These are phyloP conservation scores for Hypericum androsaemum DNA, from an alignment of 345 rosid genomes.

Conservation along the genomic window DNA sequence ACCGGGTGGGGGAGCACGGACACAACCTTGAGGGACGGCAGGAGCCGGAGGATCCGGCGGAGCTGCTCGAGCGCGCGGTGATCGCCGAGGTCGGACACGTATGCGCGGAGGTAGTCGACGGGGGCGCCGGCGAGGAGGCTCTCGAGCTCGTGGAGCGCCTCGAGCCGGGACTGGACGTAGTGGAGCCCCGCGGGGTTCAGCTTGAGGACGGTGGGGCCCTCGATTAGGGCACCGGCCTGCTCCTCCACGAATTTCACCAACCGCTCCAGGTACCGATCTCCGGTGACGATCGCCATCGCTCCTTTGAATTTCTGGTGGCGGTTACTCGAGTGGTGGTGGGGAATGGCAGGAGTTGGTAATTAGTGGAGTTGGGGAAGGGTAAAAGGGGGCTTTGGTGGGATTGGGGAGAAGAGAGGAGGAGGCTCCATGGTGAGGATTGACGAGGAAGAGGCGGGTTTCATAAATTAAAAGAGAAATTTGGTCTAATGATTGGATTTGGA, in stretches of 20 bases:
- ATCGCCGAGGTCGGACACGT: slow-evolving; percentile 95
- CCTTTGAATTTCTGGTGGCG: not conserved
- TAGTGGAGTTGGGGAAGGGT: slow-evolving; percentile 4
- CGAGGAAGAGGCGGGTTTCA: no score
- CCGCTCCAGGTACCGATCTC: slow-evolving; percentile 84
- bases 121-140: slow-evolving; percentile 80
- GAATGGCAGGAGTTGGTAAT: not conserved
- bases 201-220: slow-evolving; percentile 58
- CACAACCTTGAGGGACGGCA: slow-evolving; percentile 79
- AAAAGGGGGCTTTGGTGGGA: slow-evolving; percentile 30
- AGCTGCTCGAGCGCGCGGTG: slow-evolving; percentile 94
- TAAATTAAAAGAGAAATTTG: no score
- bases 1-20: slow-evolving; percentile 63
- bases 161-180: slow-evolving; percentile 88
- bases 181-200: slow-evolving; percentile 95
- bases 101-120: slow-evolving; percentile 93
- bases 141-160: slow-evolving; percentile 82
- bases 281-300: slow-evolving; percentile 84
- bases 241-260: slow-evolving; percentile 72
- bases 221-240: slow-evolving; percentile 61
- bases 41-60: slow-evolving; percentile 69
- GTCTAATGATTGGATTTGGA: no score
- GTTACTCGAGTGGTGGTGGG: not conserved
- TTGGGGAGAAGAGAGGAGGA: slow-evolving; percentile 16
- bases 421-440: no score